Evolutionary conservation across 2,329 filamentous ascomycete species (phyloP), one percentile per base, ranked within the genome.

Genomic region (Arthroderma sp.): DNA sequence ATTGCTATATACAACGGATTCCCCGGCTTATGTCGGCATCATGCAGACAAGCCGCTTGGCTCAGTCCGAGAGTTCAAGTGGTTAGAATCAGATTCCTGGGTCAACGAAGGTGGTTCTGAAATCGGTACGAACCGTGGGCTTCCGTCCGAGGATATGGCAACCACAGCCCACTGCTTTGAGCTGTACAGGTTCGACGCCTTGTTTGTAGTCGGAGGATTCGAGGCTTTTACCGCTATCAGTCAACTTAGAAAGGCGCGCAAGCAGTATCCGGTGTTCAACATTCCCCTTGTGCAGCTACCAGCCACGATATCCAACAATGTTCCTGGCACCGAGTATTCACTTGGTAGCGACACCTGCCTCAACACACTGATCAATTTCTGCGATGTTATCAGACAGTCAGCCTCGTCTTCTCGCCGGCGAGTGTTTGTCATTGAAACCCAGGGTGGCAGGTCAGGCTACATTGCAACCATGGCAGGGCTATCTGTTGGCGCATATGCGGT

Each of bases 301-400:
- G 91, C 91, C n/a, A 98, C 91, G 6, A 89, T 98, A 55, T 94
- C 86, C 53, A 98, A 98, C 73, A 98, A 98, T 62, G 91, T 98
- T 4, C 91, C 91, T 0, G 91, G 91, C 34, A 94, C 89, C 0
- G 91, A 98, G 66, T 96, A 95, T 70, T 95, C 87, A 1, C 78
- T 98, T 38, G 91, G 91, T 37, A 94, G 87, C 30, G 91, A 98
- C 58, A 98, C 91, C 1, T 96, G 91, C 60, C 70, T 98, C 50
- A 98, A 98, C 68, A 87, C 94, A 45, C 74, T 98, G 34, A 86
- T 95, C 51, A 78, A 82, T 54, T 98, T 95, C 68, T 95, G 89
- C 62, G 91, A 98, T 70, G 89, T 88, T 58, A 95, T 96, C 66
- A 87, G 93, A 65, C 91, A 96, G 64, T 95, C 88, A 1, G 91